Percentiles rank a stretch among this genome's conserved stretches.
Evolutionary conservation across 2,329 filamentous ascomycete species (phyloP).

Genomic region (Arachnopeziza araneosa): DNA sequence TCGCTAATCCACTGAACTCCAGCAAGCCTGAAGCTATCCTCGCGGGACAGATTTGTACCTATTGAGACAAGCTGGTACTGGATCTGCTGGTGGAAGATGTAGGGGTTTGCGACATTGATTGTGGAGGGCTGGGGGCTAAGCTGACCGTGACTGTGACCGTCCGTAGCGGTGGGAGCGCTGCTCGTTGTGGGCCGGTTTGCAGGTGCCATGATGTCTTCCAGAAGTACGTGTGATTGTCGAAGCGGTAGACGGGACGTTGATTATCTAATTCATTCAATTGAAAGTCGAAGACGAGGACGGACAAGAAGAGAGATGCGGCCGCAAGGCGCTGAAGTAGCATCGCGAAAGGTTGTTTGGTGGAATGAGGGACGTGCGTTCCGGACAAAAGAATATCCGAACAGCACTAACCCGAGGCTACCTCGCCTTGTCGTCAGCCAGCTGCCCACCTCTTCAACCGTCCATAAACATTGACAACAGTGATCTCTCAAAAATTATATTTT

Average conservation of each 20-base stretch:
- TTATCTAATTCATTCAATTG: too few species aligned
- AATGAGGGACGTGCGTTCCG: too few species aligned
- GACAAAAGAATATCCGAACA: too few species aligned
- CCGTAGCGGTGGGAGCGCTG: not conserved
- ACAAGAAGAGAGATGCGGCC: not conserved
- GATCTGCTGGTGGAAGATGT: constrained; percentile 76
- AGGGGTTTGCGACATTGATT: constrained; percentile 51
- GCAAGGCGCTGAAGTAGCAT: too few species aligned
- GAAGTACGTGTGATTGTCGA: not conserved
- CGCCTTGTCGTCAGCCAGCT: too few species aligned
- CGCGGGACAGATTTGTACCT: constrained; percentile 68
- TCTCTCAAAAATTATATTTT: too few species aligned
- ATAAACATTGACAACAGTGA: too few species aligned
- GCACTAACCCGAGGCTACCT: too few species aligned
- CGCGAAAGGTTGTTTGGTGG: too few species aligned
- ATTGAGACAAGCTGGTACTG: constrained; percentile 65
- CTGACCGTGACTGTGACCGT: not conserved
- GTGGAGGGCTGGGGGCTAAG: constrained; percentile 28
- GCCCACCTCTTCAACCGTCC: too few species aligned
- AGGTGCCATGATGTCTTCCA: not conserved
- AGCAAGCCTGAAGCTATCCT: constrained; percentile 75
- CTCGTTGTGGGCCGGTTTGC: not conserved
- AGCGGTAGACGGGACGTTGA: too few species aligned
- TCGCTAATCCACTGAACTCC: constrained; percentile 87
- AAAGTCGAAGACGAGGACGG: not conserved